Percentiles rank a stretch among this genome's conserved stretches.
Evolutionary conservation across 441 rosid genomes (phyloP).

Genomic region (Jatropha podagrica): DNA sequence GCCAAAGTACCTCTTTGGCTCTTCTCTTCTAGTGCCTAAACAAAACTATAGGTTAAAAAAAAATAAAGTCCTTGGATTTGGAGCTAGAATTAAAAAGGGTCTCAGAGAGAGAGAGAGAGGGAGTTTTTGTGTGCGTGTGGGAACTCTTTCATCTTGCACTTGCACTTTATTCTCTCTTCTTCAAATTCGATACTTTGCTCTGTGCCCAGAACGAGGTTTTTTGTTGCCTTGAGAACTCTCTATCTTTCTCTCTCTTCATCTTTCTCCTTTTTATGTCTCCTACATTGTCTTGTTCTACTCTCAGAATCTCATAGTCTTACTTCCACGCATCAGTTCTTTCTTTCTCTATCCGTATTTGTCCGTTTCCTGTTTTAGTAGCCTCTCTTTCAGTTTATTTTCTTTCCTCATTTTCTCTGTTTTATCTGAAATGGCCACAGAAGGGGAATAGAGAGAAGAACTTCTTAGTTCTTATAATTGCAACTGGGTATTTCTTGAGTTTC

Average conservation of each 20-base stretch:
- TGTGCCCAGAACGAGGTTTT: constrained; percentile 64
- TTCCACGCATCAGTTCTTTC: constrained; percentile 40
- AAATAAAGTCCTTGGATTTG: constrained; percentile 34
- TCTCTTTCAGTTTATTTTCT: constrained; percentile 20
- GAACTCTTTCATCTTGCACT: constrained; percentile 8
- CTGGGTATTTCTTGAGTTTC: constrained; percentile 26
- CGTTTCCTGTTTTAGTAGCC: constrained; percentile 23
- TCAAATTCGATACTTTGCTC: constrained; percentile 57
- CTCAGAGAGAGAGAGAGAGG: constrained; percentile 18
- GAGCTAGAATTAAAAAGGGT: constrained; percentile 22
- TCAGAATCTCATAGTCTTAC: constrained; percentile 44
- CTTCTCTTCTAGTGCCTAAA: constrained; percentile 13
- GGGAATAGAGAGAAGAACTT: neutral
- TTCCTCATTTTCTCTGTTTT: constrained; percentile 18
- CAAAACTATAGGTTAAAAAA: neutral
- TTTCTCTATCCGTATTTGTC: constrained; percentile 21
- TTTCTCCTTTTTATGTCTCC: constrained; percentile 25
- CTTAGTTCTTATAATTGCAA: constrained; percentile 21
- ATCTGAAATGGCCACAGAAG: neutral
- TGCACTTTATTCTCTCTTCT: constrained; percentile 59
- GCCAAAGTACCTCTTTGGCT: constrained; percentile 10
- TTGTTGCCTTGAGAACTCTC: constrained; percentile 20
- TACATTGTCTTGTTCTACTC: constrained; percentile 58
- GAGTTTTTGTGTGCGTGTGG: constrained; percentile 14
- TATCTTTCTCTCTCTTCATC: constrained; percentile 10